Evolutionary conservation across 352 stramenopile genomes (phyloP).

Genomic region (Phytophthora europaea): DNA sequence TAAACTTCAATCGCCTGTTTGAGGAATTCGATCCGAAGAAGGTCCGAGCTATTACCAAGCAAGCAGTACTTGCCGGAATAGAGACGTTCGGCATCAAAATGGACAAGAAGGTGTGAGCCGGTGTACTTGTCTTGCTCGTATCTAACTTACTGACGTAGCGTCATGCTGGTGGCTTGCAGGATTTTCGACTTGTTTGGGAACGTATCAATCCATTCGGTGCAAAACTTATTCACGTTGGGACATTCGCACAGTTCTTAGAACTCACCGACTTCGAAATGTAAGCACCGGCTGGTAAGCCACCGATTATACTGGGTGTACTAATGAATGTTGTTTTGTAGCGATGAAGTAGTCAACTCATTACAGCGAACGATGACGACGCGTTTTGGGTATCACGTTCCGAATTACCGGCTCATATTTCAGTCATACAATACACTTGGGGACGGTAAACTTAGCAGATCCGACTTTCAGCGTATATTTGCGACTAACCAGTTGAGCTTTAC

Average conservation of each 20-base stretch:
- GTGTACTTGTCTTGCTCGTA: background rate
- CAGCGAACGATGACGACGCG: slow-evolving; percentile 78
- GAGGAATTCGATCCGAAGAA: slow-evolving; percentile 86
- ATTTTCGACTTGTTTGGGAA: slow-evolving; percentile 75
- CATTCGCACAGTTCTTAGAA: slow-evolving; percentile 76
- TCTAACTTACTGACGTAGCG: background rate
- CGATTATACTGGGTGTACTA: background rate
- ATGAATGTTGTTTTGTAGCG: slow-evolving; percentile 39
- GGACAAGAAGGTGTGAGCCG: slow-evolving; percentile 63
- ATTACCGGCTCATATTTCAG: slow-evolving; percentile 84
- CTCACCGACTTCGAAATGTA: slow-evolving; percentile 86
- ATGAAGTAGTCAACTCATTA: slow-evolving; percentile 70
- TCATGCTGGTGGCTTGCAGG: slow-evolving; percentile 28
- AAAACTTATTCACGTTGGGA: slow-evolving; percentile 65
- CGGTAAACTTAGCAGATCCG: slow-evolving; percentile 67
- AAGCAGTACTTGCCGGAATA: slow-evolving; percentile 58
- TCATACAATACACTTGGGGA: slow-evolving; percentile 79
- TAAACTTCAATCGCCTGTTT: slow-evolving; percentile 82
- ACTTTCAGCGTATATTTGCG: slow-evolving; percentile 82
- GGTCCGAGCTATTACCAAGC: slow-evolving; percentile 51
- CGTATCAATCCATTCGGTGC: slow-evolving; percentile 70
- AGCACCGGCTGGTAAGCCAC: slow-evolving; percentile 6
- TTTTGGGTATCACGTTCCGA: slow-evolving; percentile 67
- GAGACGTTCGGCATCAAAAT: slow-evolving; percentile 83
- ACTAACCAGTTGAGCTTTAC: slow-evolving; percentile 78